phyloP scores from a whole-genome alignment of 805 yeast genomes.

The Kregervanrija pseudodelftensis region DNA sequence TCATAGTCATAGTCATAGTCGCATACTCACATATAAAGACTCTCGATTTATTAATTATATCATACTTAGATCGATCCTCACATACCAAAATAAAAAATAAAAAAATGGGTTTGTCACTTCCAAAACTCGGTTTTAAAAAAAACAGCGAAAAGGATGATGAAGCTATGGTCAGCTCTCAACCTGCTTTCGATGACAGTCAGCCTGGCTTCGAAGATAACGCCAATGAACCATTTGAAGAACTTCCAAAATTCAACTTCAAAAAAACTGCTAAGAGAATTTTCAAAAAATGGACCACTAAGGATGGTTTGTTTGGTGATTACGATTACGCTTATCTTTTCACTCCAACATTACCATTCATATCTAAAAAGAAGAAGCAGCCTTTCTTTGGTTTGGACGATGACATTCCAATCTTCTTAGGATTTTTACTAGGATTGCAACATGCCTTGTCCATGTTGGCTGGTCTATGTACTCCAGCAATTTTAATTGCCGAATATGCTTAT shows the following conservation, averaged over 20 bases:
- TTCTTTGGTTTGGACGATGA: constrained; percentile 76
- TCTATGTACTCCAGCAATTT: constrained; percentile 74
- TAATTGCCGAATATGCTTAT: constrained; percentile 60
- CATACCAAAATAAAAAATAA: too few relatives aligned
- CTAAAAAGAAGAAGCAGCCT: constrained; percentile 51
- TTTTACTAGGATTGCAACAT: constrained; percentile 81
- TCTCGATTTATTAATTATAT: too few relatives aligned
- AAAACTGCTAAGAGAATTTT: constrained; percentile 1
- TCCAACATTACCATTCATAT: constrained; percentile 68
- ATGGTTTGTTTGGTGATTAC: constrained; percentile 82
- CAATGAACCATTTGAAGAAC: not conserved
- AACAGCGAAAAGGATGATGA: not conserved
- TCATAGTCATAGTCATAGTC: too few relatives aligned
- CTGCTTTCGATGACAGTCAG: too few relatives aligned
- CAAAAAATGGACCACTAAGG: constrained; percentile 49
- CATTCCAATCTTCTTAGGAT: constrained; percentile 74
- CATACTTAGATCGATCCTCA: too few relatives aligned
- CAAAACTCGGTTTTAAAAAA: not conserved
- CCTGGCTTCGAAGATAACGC: not conserved
- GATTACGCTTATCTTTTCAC: constrained; percentile 75
- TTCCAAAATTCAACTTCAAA: not conserved
- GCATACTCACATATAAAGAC: too few relatives aligned
- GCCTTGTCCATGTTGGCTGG: constrained; percentile 90
- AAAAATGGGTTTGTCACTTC: constrained; percentile 4
- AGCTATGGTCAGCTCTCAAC: not conserved